Evolutionary conservation across 2,329 filamentous ascomycete species (phyloP), one percentile per base, ranked within the genome.

Genomic region (Boeremia lycopersici): DNA sequence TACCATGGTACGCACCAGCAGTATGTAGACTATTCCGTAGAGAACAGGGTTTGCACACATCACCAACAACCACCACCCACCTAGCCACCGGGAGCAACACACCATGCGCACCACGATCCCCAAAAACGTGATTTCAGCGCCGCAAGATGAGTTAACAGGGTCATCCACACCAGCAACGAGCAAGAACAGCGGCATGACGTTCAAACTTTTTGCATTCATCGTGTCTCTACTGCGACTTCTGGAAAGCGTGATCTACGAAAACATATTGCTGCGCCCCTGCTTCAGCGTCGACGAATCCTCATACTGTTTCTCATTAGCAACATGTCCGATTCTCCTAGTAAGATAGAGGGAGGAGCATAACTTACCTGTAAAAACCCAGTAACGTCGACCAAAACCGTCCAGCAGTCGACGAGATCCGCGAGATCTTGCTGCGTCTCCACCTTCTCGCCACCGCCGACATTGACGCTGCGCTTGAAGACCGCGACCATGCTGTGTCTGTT

Each of bases 401-500:
- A 90, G 41, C 90, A 88, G 73, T 96, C 91, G 6, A 93, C 90
- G 62, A 98, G 76, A 64, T 93, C 91, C 42, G 85, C 83, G 33
- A 96, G 79, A 59, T 85, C 84, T 56, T 87, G 82, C 47, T 86
- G 84, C 51, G 86, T 80, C 47, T 86, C 86, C 31, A 86, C 78
- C 36, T 76, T 62, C 53, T 66, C 76, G 0, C 62, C 62, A 9
- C 57, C 59, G 4, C 89, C 89, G 52, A 96, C 89, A 42, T 90
- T 90, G 0, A 90, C 90, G 64, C 90, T 90, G 62, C 92, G 84
- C 79, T 99, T 99, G 68, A 99, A 90, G 17, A 96, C 88, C 40
- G 92, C 89, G 60, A 95, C 86, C 66, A 98, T 90, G 52, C 93
- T 86, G 73, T 88, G 86, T 58, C 93, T 84, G 73, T 96, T 91